phyloP scores from a whole-genome alignment of 306 rosid species.

The Cicer judaicum region DNA sequence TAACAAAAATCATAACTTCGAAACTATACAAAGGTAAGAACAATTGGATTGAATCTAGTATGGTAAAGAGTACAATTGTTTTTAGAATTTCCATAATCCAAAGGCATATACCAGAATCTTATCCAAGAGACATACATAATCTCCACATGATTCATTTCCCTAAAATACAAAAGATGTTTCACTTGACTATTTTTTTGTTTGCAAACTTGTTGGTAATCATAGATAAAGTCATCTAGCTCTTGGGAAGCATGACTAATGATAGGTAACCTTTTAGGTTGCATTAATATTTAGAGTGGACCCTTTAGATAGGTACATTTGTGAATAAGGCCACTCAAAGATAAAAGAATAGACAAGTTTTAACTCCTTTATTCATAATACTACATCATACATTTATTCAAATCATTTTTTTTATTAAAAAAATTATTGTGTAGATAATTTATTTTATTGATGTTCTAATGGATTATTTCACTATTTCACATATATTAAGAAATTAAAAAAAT shows the following conservation, averaged over 20 bases:
- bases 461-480: too few species aligned
- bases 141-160: constrained; percentile 4
- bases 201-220: background rate
- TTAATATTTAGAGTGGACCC: constrained; percentile 42
- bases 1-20: background rate
- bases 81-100: background rate
- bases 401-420: too few species aligned
- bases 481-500: too few species aligned
- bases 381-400: constrained; percentile 5
- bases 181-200: too few species aligned
- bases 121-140: constrained; percentile 7
- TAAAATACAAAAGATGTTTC: too few species aligned
- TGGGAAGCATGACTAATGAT: constrained; percentile 2
- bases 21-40: background rate
- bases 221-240: constrained; percentile 18
- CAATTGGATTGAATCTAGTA: constrained; percentile 9
- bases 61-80: background rate
- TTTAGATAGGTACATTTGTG: constrained; percentile 50
- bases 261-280: constrained; percentile 34
- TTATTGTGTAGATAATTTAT: too few species aligned
- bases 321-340: constrained; percentile 39
- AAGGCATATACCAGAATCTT: constrained; percentile 28
- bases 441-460: too few species aligned
- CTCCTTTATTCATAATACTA: background rate
- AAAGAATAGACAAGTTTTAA: constrained; percentile 48